Percentiles rank a stretch among this genome's conserved stretches.
phyloP scores from a whole-genome alignment of 495 filamentous ascomycete genomes.

The Schizothecium vesticola region DNA sequence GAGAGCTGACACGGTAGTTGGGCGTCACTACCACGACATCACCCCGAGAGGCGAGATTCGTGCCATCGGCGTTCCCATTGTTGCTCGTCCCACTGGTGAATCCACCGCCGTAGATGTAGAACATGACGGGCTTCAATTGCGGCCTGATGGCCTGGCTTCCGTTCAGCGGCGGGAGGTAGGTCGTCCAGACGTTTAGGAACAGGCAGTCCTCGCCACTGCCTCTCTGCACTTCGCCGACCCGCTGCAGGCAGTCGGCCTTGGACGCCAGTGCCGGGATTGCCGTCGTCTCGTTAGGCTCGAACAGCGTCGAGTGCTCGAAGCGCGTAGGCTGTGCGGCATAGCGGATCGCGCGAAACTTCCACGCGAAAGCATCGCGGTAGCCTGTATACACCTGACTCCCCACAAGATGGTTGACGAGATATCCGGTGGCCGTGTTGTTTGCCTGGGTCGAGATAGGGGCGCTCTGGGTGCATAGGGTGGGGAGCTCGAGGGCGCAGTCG shows the following conservation, averaged over 20 bases:
- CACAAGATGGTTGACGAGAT: slow-evolving; percentile 26
- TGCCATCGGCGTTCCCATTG: slow-evolving; percentile 35
- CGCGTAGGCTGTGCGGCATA: slow-evolving; percentile 34
- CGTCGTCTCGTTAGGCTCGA: slow-evolving; percentile 8
- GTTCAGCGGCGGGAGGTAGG: slow-evolving; percentile 25
- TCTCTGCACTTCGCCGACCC: slow-evolving; percentile 23
- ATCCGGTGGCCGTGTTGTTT: slow-evolving; percentile 21
- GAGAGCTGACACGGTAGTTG: slow-evolving; percentile 26
- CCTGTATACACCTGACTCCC: slow-evolving; percentile 29
- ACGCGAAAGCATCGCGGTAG: slow-evolving; percentile 32
- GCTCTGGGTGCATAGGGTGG: slow-evolving; percentile 33
- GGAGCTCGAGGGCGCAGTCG: slow-evolving; percentile 18
- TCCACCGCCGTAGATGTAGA: slow-evolving; percentile 36
- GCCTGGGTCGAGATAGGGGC: slow-evolving; percentile 27
- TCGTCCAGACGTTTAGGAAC: slow-evolving; percentile 38
- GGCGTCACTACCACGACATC: slow-evolving; percentile 40
- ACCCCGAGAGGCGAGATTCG: slow-evolving; percentile 40
- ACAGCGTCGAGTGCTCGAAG: slow-evolving; percentile 25
- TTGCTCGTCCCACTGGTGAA: slow-evolving; percentile 30
- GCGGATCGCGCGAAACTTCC: slow-evolving; percentile 37
- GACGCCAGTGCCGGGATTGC: slow-evolving; percentile 16
- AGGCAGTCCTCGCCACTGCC: slow-evolving; percentile 34
- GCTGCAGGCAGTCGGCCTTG: slow-evolving; percentile 29
- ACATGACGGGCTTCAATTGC: slow-evolving; percentile 29
- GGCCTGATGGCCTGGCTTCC: slow-evolving; percentile 1